Evolutionary conservation across 257 asterid genomes (phyloP), one percentile per base, ranked within the genome.

Genomic region (Mentha longifolia): DNA sequence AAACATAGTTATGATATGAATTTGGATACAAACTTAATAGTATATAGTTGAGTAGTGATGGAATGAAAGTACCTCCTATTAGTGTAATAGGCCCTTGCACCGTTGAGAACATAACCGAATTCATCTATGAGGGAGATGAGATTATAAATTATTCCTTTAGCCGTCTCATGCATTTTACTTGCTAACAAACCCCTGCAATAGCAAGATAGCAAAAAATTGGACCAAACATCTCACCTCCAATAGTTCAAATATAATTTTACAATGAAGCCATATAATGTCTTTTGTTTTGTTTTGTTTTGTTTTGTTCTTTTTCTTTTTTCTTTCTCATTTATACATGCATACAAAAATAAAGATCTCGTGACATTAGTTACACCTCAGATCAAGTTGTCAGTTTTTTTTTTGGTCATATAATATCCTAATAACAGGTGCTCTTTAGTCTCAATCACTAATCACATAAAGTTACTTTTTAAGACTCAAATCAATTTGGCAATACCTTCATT

Each of bases 41-140:
- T 22, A 22, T 22, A 22, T 22, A 22, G 25, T 22, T 22, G 2
- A 22, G 25, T 22, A 22, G 25, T 22, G 25, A 22, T 22, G 25
- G 25, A 22, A 22, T 2, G 25, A 22, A 22, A 22, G 25, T 80
- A 87, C 99, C 99, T 95, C 74, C 98, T 77, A 74, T 95, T 95
- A 22, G 94, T 89, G 79, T 92, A 95, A 67, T 95, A 95, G 31
- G 91, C 92, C 71, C 97, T 75, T 19, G 98, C 96, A 58, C 99
- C 99, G 60, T 95, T 95, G 73, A 95, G 97, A 67, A 88, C 96
- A 68, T 83, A 68, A 11, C 98, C 97, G 41, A 71, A 95, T 79
- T 79, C 76, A 71, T 95, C 81, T 8, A 92, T 56, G 31, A 89
- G 81, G 25, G 96, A 85, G 54, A 95, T 64, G 51, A 95, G 96